Evolutionary conservation across 169 alveolate species (phyloP), one percentile per base, ranked within the genome.

Genomic region (Cryptosporidium ryanae): DNA sequence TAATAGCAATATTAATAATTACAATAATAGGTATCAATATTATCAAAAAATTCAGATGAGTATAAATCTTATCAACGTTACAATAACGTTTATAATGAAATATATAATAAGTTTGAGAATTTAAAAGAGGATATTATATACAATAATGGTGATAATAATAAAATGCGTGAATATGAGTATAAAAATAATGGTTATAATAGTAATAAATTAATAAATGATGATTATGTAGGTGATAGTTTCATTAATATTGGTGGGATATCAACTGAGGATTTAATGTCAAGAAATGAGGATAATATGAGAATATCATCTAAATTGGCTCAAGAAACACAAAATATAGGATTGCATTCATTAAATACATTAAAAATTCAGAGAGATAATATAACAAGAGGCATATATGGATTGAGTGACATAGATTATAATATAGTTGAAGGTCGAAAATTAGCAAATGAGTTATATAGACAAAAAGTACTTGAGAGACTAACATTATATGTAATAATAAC

Each of bases 231-330:
- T 0, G 46, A 38, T 10, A 38, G 8, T 38, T 38, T 10, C 8
- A 38, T 38, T 38, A 38, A 38, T 38, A 10, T 38, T 38, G 8
- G 3, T 4, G 84, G 76, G 25, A 65, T 48, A 15, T 59, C 71
- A 17, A 76, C 87, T 38, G 71, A 76, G 12, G 76, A 76, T 59
- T 59, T 76, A 23, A 61, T 76, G 64, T 57, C 43, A 1, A 76
- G 71, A 38, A 76, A 76, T 46, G 71, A 76, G 27, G 70, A 76
- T 59, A 76, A 76, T 61, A 34, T 76, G 5, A 76, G 49, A 15
- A 76, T 76, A 54, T 59, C 87, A 7, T 49, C 87, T n/a, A 21
- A 76, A 13, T 32, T 76, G 46, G 87, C 87, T 57, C 87, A 76
- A 31, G 87, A 76, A 21, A 76, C 87, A 21, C 70, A 76, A 15